These are phyloP conservation scores for Lepiota brunneoincarnata DNA, from an alignment of 768 basidiomycete genomes.

Conservation along the genomic window DNA sequence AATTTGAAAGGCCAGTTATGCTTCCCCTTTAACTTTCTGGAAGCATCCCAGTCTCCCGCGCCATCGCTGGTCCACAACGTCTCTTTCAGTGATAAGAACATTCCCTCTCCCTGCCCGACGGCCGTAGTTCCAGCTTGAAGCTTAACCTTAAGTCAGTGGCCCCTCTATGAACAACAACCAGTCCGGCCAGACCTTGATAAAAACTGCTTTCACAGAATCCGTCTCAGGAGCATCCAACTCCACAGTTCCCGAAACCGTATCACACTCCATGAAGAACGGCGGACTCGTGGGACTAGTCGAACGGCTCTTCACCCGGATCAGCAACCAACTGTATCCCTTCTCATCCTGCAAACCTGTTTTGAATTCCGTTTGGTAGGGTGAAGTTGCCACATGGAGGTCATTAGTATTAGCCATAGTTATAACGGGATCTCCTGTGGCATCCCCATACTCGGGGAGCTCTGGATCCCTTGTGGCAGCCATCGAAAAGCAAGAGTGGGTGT, in stretches of 20 bases:
- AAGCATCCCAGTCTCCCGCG: constrained; percentile 15
- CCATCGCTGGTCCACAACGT: constrained; percentile 34
- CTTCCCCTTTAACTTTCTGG: constrained; percentile 41
- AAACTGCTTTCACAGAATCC: constrained; percentile 46
- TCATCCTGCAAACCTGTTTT: constrained; percentile 38
- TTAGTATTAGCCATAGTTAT: background rate
- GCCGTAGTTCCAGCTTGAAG: constrained; percentile 46
- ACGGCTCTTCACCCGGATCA: constrained; percentile 45
- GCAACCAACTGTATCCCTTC: constrained; percentile 47
- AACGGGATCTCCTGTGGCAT: background rate
- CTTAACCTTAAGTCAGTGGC: constrained; percentile 22
- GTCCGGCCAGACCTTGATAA: constrained; percentile 38
- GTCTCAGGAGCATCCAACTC: constrained; percentile 48
- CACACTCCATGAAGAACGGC: constrained; percentile 47
- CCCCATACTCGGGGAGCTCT: constrained; percentile 20
- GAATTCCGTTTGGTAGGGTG: constrained; percentile 27
- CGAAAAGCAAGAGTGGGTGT: background rate
- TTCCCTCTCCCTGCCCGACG: constrained; percentile 52
- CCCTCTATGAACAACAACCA: background rate
- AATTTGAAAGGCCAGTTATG: constrained; percentile 49
- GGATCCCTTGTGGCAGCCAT: constrained; percentile 15
- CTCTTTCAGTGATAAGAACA: constrained; percentile 42
- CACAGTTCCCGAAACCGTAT: constrained; percentile 48
- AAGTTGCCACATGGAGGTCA: background rate
- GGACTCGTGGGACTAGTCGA: constrained; percentile 33